Base-by-base conservation (phyloP, 441 rosid genomes). In the Populus hybrid region DNA sequence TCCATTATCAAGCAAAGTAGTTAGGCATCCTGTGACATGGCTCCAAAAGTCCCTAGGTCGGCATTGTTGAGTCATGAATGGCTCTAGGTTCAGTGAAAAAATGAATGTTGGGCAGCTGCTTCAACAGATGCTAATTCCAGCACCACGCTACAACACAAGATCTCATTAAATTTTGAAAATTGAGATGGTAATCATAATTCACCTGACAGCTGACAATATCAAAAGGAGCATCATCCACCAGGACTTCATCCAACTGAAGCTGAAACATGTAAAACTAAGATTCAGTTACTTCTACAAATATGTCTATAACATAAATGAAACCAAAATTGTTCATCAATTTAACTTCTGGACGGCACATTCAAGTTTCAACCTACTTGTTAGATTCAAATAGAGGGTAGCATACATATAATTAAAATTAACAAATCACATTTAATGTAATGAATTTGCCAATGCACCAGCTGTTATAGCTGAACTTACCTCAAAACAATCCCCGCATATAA, bases 141-240 rank as follows among this genome's bases (percentile, higher is more conserved):
- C 32, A 30, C 32, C 32, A 30, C 32, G 3, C 32, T 30, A 30
- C 32, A 30, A 30, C 32, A 3, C 32, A 30, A 30, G 32, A 30
- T 30, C 32, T 30, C 32, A 30, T 30, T 30, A 30, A 30, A 30
- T 30, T 30, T 30, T 30, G 32, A 30, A 30, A 30, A 30, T 30
- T 30, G 32, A 30, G 4, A 30, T 30, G 32, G 32, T 30, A 30
- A 30, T 30, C 32, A 30, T 30, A 30, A 82, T 67, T 84, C 78
- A 93, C 98, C 95, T 96, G 98, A 87, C 99, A 96, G 86, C 98
- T 94, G 89, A 95, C 92, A 75, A 93, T 86, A 85, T 96, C 98
- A 81, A 96, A 94, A 79, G 97, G 99, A 14, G 91, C 96, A 90
- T 96, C 99, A 81, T 92, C 92, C 65, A 88, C 93, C 76, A 96